Base-by-base conservation (phyloP, 352 stramenopile species). In the Globisporangium spinosum region DNA sequence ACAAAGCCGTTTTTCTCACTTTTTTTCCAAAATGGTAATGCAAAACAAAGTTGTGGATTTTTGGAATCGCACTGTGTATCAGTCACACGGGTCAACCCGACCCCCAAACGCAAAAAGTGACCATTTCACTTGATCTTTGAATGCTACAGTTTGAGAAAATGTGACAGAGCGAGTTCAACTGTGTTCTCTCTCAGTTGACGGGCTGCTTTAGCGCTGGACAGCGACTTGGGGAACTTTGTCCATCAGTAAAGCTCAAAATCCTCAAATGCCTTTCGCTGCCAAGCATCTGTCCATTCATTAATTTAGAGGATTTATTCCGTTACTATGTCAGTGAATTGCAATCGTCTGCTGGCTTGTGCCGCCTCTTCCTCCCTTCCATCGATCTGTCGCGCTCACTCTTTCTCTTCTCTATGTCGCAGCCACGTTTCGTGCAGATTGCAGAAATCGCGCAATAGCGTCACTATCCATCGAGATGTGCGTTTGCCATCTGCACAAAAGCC, bases 371-470 rank as follows among this genome's bases (percentile, higher is more conserved):
- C 22, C 32, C 32, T 15, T 15, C 40, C 40, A 49, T 49, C 40
- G 15, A 22, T n/a, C 15, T 45, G 40, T 49, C 40, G 17, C 38
- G 13, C 15, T 38, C 32, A 38, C 7, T 12, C 32, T 12, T 10
- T 12, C 32, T 38, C 32, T 38, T 34, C 29, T 20, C 38, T 20
- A 22, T 49, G 40, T 22, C 40, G 15, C 13, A 22, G 40, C 5
- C 40, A 49, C 40, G 40, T 49, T n/a, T 20, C n/a, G 40, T n/a
- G 40, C 13, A 49, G 40, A 22, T 22, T 29, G 22, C 9, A 17
- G 49, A 56, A 56, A 56, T 56, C 20, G 49, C 49, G 49, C 49
- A 32, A 32, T 20, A 56, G 49, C 49, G 49, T 32, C 22, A 29
- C 49, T 32, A 32, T 56, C 40, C 40, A 20, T 49, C 40, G 17